phyloP scores from a whole-genome alignment of 805 yeast genomes.

The Spathaspora hagerdaliae region DNA sequence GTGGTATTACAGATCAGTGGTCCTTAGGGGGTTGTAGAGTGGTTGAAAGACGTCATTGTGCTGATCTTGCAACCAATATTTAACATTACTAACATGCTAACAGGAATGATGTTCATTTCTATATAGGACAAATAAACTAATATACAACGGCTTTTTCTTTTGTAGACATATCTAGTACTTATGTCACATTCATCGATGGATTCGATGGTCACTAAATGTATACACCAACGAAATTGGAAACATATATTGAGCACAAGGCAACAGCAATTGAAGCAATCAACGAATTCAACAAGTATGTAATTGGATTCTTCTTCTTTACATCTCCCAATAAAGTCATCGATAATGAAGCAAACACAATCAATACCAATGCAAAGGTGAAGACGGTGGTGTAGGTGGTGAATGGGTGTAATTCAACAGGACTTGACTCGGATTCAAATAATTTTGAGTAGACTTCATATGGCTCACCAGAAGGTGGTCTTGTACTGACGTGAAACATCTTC shows the following conservation, averaged over 20 bases:
- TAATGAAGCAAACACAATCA: conserved; percentile 27
- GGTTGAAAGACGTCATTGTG: too few relatives aligned
- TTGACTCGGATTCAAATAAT: conserved; percentile 16
- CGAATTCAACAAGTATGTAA: conserved; percentile 24
- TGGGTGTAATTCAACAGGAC: conserved; percentile 18
- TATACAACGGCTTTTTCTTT: too few relatives aligned
- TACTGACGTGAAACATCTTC: conserved; percentile 6
- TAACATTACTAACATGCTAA: too few relatives aligned
- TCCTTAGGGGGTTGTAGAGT: too few relatives aligned
- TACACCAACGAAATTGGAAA: conserved; percentile 41
- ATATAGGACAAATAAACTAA: too few relatives aligned
- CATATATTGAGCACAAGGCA: conserved; percentile 33
- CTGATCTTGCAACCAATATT: too few relatives aligned
- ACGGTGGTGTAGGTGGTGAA: conserved; percentile 14
- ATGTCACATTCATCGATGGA: too few relatives aligned
- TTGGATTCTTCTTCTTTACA: conserved; percentile 19
- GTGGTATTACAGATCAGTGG: too few relatives aligned
- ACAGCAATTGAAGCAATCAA: conserved; percentile 33
- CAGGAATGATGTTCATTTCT: too few relatives aligned
- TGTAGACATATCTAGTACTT: too few relatives aligned
- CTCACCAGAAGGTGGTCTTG: conserved; percentile 16
- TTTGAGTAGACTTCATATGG: conserved; percentile 23
- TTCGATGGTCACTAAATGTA: conserved; percentile 23
- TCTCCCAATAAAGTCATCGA: conserved; percentile 26
- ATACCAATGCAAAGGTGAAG: conserved; percentile 18